A percentile compares a stretch with the other conserved stretches of the same genome.
phyloP scores from a whole-genome alignment of 805 yeast species.

The Cyberlindnera euphorbiiphila region DNA sequence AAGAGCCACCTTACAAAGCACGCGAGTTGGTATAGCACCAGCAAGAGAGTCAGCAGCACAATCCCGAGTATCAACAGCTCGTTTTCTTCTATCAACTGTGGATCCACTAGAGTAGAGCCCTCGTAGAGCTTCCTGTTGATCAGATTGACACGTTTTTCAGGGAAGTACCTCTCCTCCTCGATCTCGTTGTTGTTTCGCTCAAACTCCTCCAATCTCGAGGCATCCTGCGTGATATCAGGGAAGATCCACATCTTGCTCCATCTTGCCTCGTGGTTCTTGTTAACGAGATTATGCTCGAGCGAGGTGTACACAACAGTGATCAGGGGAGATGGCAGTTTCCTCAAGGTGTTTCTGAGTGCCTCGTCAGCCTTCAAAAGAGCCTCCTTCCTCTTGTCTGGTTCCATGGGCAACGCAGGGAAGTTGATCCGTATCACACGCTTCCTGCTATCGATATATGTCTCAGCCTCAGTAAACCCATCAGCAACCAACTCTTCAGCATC shows the following conservation, averaged over 20 bases:
- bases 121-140: slow-evolving; percentile 26
- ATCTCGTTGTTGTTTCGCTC: slow-evolving; percentile 45
- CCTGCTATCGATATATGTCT: slow-evolving; percentile 56
- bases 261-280: slow-evolving; percentile 26
- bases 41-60: slow-evolving; percentile 13
- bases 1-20: slow-evolving; percentile 1
- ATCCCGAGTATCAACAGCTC: slow-evolving; percentile 43
- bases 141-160: slow-evolving; percentile 32
- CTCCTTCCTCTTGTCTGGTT: slow-evolving; percentile 28
- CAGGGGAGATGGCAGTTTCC: slow-evolving; percentile 72
- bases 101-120: slow-evolving; percentile 38
- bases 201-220: slow-evolving; percentile 44
- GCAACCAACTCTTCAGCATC: slow-evolving; percentile 43
- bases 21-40: slow-evolving; percentile 8
- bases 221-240: slow-evolving; percentile 51
- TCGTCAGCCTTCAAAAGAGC: slow-evolving; percentile 34
- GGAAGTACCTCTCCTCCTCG: slow-evolving; percentile 30
- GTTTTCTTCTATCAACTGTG: slow-evolving; percentile 46
- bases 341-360: slow-evolving; percentile 48
- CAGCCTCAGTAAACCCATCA: slow-evolving; percentile 43
- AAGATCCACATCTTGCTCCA: slow-evolving; percentile 43
- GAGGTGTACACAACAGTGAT: slow-evolving; percentile 59
- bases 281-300: slow-evolving; percentile 20
- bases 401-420: slow-evolving; percentile 46
- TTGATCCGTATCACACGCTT: slow-evolving; percentile 60